phyloP scores from a whole-genome alignment of 2,329 filamentous ascomycete species.

The Fusarium newnesense region DNA sequence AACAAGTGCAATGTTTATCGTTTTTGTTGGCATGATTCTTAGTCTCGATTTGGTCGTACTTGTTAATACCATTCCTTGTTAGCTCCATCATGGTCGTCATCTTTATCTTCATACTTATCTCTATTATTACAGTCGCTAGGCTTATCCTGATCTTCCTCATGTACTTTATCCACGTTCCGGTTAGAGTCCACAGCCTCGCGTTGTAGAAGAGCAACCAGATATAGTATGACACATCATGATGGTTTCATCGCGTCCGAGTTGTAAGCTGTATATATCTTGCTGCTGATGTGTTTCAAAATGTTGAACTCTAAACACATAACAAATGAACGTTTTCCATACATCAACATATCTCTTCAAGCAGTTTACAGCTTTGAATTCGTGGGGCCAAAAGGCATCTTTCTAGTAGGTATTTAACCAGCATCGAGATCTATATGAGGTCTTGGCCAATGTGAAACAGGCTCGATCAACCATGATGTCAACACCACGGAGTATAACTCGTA shows the following conservation, averaged over 20 bases:
- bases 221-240: not conserved
- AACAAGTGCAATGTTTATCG: no score
- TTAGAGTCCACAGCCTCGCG: no score
- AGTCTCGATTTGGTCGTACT: no score
- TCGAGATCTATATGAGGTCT: not conserved
- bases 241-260: not conserved
- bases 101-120: no score
- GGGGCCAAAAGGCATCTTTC: not conserved
- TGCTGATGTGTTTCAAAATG: not conserved
- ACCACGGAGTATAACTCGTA: not conserved
- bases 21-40: no score
- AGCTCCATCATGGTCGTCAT: no score
- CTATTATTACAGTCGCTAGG: no score
- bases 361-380: not conserved
- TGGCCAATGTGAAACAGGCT: not conserved
- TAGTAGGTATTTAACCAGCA: not conserved
- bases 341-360: not conserved
- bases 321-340: not conserved
- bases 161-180: not conserved
- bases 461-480: not conserved
- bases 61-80: no score
- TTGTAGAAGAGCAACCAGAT: not conserved
- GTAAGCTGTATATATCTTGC: not conserved
- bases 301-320: not conserved
- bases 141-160: not conserved